phyloP scores from a whole-genome alignment of 2,329 filamentous ascomycete species.

The Penicillium sp. region DNA sequence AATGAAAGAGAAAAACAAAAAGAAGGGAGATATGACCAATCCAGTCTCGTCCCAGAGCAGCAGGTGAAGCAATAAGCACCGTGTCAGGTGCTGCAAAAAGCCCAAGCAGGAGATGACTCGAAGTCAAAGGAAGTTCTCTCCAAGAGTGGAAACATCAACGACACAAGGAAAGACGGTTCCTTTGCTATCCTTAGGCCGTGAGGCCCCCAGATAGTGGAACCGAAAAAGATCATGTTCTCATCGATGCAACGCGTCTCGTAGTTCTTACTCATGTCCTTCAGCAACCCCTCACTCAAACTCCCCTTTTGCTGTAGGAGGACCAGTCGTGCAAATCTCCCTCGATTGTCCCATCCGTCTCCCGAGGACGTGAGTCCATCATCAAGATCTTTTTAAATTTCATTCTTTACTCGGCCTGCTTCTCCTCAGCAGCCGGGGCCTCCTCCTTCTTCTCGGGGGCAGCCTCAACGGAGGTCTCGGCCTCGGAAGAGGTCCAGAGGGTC shows the following conservation, averaged over 20 bases:
- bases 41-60: conserved; percentile 15
- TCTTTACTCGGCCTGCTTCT: conserved; percentile 53
- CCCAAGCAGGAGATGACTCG: conserved; percentile 14
- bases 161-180: conserved; percentile 4
- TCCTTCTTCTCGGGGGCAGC: conserved; percentile 52
- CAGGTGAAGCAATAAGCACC: conserved; percentile 11
- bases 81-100: conserved; percentile 8
- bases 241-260: conserved; percentile 15
- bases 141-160: conserved; percentile 11
- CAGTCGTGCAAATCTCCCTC: conserved; percentile 26
- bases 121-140: conserved; percentile 10
- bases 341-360: conserved; percentile 29
- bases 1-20: conserved; percentile 32
- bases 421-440: conserved; percentile 49
- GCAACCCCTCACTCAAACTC: conserved; percentile 14
- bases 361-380: conserved; percentile 43
- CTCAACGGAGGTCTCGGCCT: conserved; percentile 79
- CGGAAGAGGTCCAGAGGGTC: conserved; percentile 99
- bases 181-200: conserved; percentile 19
- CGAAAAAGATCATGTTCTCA: conserved; percentile 9
- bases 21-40: conserved; percentile 18
- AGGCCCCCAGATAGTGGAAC: conserved; percentile 20
- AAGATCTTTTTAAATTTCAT: conserved; percentile 38
- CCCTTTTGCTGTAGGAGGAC: conserved; percentile 15
- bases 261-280: conserved; percentile 8